Conservation (phyloP, 805 yeast species). For the Ogataea corticis region DNA sequence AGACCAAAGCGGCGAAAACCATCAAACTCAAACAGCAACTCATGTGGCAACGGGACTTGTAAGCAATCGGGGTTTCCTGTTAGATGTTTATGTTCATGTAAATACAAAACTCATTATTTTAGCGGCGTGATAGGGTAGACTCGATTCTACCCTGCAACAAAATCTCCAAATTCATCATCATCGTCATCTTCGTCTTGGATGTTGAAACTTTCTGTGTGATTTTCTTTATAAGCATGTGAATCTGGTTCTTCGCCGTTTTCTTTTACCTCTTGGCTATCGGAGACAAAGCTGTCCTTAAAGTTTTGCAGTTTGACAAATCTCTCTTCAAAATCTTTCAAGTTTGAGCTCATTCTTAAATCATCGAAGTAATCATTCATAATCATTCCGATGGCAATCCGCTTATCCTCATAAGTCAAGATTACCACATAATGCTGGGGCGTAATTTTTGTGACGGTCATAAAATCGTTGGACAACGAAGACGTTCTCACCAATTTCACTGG, state of each 20-base stretch:
- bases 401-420: constrained; percentile 17
- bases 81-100: constrained; percentile 7
- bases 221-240: not conserved
- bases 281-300: constrained; percentile 13
- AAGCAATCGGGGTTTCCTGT: constrained; percentile 2
- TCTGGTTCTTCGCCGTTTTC: not conserved
- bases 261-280: not conserved
- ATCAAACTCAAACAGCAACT: constrained; percentile 22
- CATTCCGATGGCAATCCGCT: constrained; percentile 28
- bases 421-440: constrained; percentile 24
- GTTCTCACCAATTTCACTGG: constrained; percentile 14
- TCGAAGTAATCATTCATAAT: constrained; percentile 28
- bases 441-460: constrained; percentile 25
- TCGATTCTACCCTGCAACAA: constrained; percentile 18
- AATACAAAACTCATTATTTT: constrained; percentile 8
- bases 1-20: constrained; percentile 26
- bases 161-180: constrained; percentile 33
- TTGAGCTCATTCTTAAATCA: constrained; percentile 23
- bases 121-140: not conserved
- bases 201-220: constrained; percentile 7
- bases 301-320: constrained; percentile 17
- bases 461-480: constrained; percentile 11
- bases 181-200: constrained; percentile 13
- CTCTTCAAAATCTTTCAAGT: constrained; percentile 21
- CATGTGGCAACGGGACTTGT: constrained; percentile 30